Percentiles rank a stretch among this genome's conserved stretches.
phyloP scores from a whole-genome alignment of 108 stramenopile species.

The Stephanodiscus triporus region DNA sequence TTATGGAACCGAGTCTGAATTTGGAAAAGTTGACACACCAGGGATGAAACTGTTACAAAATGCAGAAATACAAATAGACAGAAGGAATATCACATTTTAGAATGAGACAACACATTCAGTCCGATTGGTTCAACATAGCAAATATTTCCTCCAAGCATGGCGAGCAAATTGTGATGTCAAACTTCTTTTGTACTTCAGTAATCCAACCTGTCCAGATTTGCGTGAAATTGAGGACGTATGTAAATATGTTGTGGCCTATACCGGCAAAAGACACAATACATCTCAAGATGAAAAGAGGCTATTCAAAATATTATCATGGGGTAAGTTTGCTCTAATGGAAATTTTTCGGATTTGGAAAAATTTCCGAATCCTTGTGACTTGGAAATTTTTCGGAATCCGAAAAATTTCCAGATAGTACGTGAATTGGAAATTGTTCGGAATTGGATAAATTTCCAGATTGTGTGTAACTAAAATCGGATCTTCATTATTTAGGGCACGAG shows the following conservation, averaged over 20 bases:
- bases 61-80: background rate
- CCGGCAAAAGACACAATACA: slow-evolving; percentile 11
- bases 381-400: no score
- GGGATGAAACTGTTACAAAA: background rate
- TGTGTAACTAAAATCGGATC: no score
- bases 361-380: no score
- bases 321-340: no score
- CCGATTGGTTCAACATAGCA: slow-evolving; percentile 19
- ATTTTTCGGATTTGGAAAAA: no score
- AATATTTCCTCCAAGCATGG: background rate
- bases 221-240: slow-evolving; percentile 6
- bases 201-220: slow-evolving; percentile 8
- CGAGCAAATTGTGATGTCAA: slow-evolving; percentile 11
- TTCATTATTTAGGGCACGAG: no score
- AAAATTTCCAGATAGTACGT: no score
- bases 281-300: background rate
- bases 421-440: no score
- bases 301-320: background rate
- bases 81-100: slow-evolving; percentile 1
- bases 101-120: slow-evolving; percentile 3
- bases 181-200: background rate
- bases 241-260: slow-evolving; percentile 17
- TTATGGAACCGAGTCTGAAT: background rate
- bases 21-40: background rate
- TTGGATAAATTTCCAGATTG: no score